phyloP scores from a whole-genome alignment of 345 rosid genomes.

The Acer negundo region DNA sequence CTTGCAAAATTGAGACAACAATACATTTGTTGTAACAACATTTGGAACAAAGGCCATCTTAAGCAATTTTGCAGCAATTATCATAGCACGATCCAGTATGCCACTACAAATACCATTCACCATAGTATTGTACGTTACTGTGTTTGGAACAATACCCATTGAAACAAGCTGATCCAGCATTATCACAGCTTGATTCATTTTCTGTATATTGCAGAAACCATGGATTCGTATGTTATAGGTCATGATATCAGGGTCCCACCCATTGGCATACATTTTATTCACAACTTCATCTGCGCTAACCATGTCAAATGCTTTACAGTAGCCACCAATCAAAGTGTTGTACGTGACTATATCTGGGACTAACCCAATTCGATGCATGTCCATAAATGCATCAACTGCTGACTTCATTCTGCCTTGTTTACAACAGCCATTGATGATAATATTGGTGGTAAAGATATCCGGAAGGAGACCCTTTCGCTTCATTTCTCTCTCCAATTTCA shows the following conservation, averaged over 20 bases:
- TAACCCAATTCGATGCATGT: slow-evolving; percentile 52
- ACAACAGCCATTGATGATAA: slow-evolving; percentile 66
- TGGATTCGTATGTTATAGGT: slow-evolving; percentile 64
- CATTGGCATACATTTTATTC: slow-evolving; percentile 46
- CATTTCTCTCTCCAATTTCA: slow-evolving; percentile 59
- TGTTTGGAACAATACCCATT: slow-evolving; percentile 57
- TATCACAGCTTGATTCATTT: slow-evolving; percentile 53
- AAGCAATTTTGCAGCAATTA: slow-evolving; percentile 66
- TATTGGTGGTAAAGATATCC: slow-evolving; percentile 59
- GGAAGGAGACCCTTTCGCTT: slow-evolving; percentile 59
- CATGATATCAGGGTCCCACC: slow-evolving; percentile 64
- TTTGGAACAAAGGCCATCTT: slow-evolving; percentile 77
- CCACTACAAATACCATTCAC: slow-evolving; percentile 57
- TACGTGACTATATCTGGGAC: slow-evolving; percentile 65
- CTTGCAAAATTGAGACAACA: slow-evolving; percentile 62
- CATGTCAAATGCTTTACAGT: slow-evolving; percentile 54
- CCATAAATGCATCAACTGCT: slow-evolving; percentile 44
- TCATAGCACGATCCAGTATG: slow-evolving; percentile 56
- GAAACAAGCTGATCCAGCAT: slow-evolving; percentile 57
- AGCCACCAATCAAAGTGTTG: slow-evolving; percentile 71
- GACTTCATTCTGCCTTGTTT: slow-evolving; percentile 52
- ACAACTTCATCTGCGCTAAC: slow-evolving; percentile 47
- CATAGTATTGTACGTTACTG: slow-evolving; percentile 72
- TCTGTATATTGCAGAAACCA: slow-evolving; percentile 43
- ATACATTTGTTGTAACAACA: slow-evolving; percentile 49